Conservation (phyloP, 306 rosid genomes). For the Trifolium fragiferum region DNA sequence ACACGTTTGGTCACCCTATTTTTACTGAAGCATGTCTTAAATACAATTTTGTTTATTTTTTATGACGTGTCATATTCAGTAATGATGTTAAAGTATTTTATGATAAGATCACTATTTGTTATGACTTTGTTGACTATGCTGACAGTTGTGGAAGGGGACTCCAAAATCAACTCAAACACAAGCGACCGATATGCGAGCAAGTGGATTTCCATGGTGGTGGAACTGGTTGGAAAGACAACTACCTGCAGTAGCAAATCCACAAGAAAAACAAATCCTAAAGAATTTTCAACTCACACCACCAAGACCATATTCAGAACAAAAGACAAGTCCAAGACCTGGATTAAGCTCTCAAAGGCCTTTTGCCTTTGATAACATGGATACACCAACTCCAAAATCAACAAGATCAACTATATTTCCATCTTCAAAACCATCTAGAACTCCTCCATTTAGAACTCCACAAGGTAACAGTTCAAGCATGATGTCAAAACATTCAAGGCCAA, state of each 20-base stretch:
- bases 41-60: not conserved
- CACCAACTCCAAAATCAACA: constrained; percentile 81
- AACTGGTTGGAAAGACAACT: constrained; percentile 92
- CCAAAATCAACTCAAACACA: constrained; percentile 77
- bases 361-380: constrained; percentile 66
- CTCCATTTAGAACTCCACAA: constrained; percentile 62
- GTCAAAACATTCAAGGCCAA: constrained; percentile 58
- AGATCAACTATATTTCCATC: constrained; percentile 63
- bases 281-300: constrained; percentile 80
- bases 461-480: constrained; percentile 52
- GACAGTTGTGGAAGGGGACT: constrained; percentile 80
- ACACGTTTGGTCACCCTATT: not conserved
- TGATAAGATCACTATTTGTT: not conserved
- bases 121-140: constrained; percentile 20
- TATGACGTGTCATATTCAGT: not conserved
- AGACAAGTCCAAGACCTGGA: constrained; percentile 66
- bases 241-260: constrained; percentile 59
- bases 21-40: too few species aligned
- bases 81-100: not conserved
- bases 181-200: constrained; percentile 55
- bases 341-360: constrained; percentile 60
- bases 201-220: constrained; percentile 97
- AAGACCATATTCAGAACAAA: constrained; percentile 70
- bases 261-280: constrained; percentile 60
- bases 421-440: constrained; percentile 54